Conservation (phyloP, 768 basidiomycete species). For the Tricholoma sp. region DNA sequence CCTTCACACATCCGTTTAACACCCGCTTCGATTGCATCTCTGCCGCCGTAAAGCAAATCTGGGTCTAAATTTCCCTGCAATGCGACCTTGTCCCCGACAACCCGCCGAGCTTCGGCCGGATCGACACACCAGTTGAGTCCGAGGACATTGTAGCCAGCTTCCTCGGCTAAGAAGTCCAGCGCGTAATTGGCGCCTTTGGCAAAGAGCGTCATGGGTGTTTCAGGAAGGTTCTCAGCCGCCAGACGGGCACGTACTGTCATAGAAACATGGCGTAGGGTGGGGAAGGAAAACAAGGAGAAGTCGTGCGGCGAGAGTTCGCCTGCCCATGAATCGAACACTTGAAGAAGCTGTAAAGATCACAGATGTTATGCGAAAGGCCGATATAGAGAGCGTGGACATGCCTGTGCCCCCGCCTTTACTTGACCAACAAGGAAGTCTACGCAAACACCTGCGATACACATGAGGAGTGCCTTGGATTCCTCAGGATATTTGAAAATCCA, state of each 20-base stretch:
- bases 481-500: conserved; percentile 93
- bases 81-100: conserved; percentile 58
- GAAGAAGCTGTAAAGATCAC: conserved; percentile 59
- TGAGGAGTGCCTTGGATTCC: conserved; percentile 72
- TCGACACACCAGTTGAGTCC: conserved; percentile 92
- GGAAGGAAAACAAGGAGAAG: conserved; percentile 79
- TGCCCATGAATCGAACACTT: conserved; percentile 97
- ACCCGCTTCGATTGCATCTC: conserved; percentile 77
- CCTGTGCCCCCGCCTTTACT: conserved; percentile 94
- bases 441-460: conserved; percentile 82
- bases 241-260: conserved; percentile 60
- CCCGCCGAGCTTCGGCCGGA: conserved; percentile 59
- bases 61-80: conserved; percentile 97
- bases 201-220: conserved; percentile 84
- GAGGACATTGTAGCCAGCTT: conserved; percentile 78
- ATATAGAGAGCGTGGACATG: conserved; percentile 26
- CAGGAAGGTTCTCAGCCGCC: conserved; percentile 42
- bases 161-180: conserved; percentile 51
- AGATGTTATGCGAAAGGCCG: not conserved
- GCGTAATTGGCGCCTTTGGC: conserved; percentile 89
- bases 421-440: conserved; percentile 90
- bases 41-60: conserved; percentile 76
- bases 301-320: conserved; percentile 88
- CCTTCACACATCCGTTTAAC: conserved; percentile 77
- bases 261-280: conserved; percentile 71